Conservation (phyloP, 1,284 basidiomycete species). For the Phenoliferia sp. region DNA sequence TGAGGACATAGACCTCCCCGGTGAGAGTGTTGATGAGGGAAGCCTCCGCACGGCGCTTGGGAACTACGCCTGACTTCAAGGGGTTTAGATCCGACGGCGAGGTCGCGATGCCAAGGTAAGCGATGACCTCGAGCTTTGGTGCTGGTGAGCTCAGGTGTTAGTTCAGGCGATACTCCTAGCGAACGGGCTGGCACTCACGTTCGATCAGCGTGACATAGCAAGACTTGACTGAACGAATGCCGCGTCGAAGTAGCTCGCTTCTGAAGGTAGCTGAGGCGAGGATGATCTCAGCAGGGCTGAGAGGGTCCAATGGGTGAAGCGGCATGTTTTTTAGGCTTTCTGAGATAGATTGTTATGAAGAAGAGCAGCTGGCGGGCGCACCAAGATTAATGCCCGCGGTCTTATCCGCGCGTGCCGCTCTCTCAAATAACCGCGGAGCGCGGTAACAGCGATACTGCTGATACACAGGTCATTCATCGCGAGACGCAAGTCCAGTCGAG, state of each 20-base stretch:
- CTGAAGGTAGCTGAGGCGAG: conserved; percentile 60
- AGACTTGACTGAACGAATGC: conserved; percentile 53
- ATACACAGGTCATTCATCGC: too few relatives aligned
- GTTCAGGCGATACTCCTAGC: too few relatives aligned
- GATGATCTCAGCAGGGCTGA: conserved; percentile 63
- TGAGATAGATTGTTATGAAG: too few relatives aligned
- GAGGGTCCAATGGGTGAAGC: conserved; percentile 63
- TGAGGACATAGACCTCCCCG: conserved; percentile 56
- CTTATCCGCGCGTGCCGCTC: too few relatives aligned
- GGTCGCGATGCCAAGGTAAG: conserved; percentile 65
- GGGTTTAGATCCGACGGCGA: conserved; percentile 54
- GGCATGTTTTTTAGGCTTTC: neutral
- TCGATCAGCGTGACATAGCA: conserved; percentile 63
- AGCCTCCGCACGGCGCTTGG: conserved; percentile 66
- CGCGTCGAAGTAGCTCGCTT: neutral
- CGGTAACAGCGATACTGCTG: too few relatives aligned
- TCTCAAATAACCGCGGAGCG: too few relatives aligned
- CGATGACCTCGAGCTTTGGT: conserved; percentile 63
- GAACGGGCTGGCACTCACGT: conserved; percentile 33
- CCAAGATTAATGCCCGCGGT: too few relatives aligned
- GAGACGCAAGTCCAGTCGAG: too few relatives aligned
- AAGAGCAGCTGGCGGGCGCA: too few relatives aligned
- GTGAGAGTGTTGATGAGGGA: conserved; percentile 50
- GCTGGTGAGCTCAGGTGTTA: neutral
- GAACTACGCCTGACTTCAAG: conserved; percentile 48